Percentiles rank a stretch among this genome's conserved stretches.
Conservation (phyloP, 169 alveolate genomes). For the Eimeria acervulina region DNA sequence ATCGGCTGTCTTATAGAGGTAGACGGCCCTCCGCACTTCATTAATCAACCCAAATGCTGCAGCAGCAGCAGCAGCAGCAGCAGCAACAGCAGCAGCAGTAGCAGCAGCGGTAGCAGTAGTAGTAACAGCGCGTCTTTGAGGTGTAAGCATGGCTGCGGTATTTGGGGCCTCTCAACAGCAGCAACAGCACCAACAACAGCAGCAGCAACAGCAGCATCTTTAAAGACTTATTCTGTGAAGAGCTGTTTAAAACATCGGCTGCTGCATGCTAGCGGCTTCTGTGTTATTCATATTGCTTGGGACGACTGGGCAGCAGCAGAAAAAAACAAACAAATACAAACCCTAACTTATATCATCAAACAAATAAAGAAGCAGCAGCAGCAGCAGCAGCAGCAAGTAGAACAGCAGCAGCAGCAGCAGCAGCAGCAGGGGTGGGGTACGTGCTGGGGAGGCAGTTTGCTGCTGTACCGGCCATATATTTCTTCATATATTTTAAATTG, state of each 20-base stretch:
- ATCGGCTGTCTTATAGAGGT: slow-evolving; percentile 6
- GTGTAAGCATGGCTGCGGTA: not conserved
- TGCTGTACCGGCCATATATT: not conserved
- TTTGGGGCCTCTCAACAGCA: too few species aligned
- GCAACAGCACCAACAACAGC: not conserved
- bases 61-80: slow-evolving; percentile 18
- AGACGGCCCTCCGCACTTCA: slow-evolving; percentile 77
- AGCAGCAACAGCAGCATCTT: not conserved
- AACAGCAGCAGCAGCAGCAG: not conserved
- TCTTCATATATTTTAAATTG: too few species aligned
- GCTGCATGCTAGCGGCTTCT: not conserved
- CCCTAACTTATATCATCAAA: slow-evolving; percentile 12
- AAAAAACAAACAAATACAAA: slow-evolving; percentile 3
- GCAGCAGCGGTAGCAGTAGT: slow-evolving; percentile 4
- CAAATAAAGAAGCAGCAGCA: not conserved
- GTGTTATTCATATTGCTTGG: slow-evolving; percentile 53
- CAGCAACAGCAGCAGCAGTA: not conserved
- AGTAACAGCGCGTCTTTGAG: not conserved
- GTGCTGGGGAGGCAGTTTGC: slow-evolving; percentile 8
- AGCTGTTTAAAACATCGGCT: slow-evolving; percentile 57
- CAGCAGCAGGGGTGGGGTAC: slow-evolving; percentile 13
- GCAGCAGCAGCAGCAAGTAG: not conserved
- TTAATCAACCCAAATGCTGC: not conserved
- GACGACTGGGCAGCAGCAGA: slow-evolving; percentile 43
- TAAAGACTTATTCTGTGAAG: not conserved